These are phyloP conservation scores for Gossypium turneri DNA, from an alignment of 345 rosid genomes.

Conservation along the genomic window DNA sequence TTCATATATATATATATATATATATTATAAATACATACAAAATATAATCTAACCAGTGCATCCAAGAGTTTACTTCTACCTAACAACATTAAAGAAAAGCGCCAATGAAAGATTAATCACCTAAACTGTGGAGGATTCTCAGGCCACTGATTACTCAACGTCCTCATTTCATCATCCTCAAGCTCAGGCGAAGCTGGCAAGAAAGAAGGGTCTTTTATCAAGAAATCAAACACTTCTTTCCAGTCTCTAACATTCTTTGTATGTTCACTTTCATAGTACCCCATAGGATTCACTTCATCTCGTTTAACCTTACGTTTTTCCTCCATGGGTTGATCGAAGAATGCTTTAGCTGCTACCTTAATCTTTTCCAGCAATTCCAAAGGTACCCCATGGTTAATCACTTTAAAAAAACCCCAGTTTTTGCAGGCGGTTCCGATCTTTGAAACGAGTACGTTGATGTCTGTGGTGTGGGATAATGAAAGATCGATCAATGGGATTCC, in stretches of 20 bases:
- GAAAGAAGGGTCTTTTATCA: conserved; percentile 48
- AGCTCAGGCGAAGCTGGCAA: conserved; percentile 59
- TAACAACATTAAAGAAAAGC: no score
- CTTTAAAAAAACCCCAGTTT: conserved; percentile 63
- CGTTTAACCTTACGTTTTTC: conserved; percentile 54
- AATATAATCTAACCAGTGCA: no score
- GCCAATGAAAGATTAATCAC: neutral
- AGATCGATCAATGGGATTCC: conserved; percentile 52
- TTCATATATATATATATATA: no score
- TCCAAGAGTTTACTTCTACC: no score
- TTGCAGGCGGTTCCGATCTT: conserved; percentile 48
- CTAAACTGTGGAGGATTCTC: conserved; percentile 41
- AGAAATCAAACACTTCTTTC: conserved; percentile 66
- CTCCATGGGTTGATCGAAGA: conserved; percentile 44
- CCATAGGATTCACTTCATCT: conserved; percentile 46
- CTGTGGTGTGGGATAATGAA: conserved; percentile 19
- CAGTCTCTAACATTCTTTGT: conserved; percentile 66
- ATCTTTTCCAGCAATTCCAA: conserved; percentile 26
- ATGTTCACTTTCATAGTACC: conserved; percentile 61
- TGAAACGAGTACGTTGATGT: conserved; percentile 22
- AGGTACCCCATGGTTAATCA: conserved; percentile 44
- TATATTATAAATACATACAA: no score
- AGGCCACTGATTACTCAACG: conserved; percentile 76
- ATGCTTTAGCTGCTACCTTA: conserved; percentile 29
- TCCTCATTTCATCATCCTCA: conserved; percentile 41